phyloP scores from a whole-genome alignment of 441 rosid species.

The Erysimum cheiri region DNA sequence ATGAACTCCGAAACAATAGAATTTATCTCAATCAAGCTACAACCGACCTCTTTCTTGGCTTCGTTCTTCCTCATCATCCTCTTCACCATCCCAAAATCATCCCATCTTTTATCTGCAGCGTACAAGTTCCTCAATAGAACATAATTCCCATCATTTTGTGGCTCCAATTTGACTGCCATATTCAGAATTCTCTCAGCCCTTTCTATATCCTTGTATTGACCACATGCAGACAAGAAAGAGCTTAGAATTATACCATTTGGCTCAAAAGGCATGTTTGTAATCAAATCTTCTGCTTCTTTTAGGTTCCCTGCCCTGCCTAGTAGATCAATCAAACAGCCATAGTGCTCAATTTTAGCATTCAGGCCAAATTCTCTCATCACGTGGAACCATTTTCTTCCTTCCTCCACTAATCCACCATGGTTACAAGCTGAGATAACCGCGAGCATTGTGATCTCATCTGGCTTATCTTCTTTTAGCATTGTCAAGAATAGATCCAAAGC shows the following conservation, averaged over 20 bases:
- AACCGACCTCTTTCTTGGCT: slow-evolving; percentile 59
- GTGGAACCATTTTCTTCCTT: slow-evolving; percentile 60
- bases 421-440: slow-evolving; percentile 65
- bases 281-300: slow-evolving; percentile 59
- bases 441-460: slow-evolving; percentile 62
- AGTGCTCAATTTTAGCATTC: slow-evolving; percentile 56
- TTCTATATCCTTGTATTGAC: slow-evolving; percentile 49
- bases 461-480: slow-evolving; percentile 50
- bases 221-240: slow-evolving; percentile 61
- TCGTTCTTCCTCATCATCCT: slow-evolving; percentile 54
- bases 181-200: slow-evolving; percentile 53
- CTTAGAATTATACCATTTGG: slow-evolving; percentile 58
- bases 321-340: slow-evolving; percentile 64
- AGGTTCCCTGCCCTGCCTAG: slow-evolving; percentile 58
- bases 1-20: slow-evolving; percentile 53
- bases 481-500: slow-evolving; percentile 51
- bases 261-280: slow-evolving; percentile 54
- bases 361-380: slow-evolving; percentile 51
- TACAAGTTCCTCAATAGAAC: slow-evolving; percentile 58
- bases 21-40: slow-evolving; percentile 58
- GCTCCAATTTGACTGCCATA: slow-evolving; percentile 47
- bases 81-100: slow-evolving; percentile 51
- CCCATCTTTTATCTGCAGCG: slow-evolving; percentile 60
- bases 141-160: slow-evolving; percentile 56
- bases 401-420: slow-evolving; percentile 61